Evolutionary conservation across 495 filamentous ascomycete genomes (phyloP).

Genomic region (Podospora didyma): DNA sequence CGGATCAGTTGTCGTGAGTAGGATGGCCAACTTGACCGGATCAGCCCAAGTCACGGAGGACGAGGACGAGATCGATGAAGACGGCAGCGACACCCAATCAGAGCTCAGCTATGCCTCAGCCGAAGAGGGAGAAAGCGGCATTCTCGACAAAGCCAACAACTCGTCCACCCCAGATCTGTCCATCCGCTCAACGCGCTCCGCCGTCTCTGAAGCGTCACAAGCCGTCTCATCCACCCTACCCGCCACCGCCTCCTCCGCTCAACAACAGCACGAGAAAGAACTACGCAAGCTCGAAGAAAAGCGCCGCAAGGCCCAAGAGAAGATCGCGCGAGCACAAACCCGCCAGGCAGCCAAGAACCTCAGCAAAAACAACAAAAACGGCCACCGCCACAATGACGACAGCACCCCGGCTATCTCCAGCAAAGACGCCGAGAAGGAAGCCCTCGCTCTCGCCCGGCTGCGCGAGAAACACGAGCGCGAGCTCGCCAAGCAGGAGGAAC

Average conservation of each 20-base stretch:
- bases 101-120: constrained; percentile 45
- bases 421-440: constrained; percentile 34
- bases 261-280: constrained; percentile 60
- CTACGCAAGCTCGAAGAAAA: constrained; percentile 69
- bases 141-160: constrained; percentile 15
- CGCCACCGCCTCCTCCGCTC: background rate
- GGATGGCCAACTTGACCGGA: constrained; percentile 29
- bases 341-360: constrained; percentile 38
- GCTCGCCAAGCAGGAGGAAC: constrained; percentile 59
- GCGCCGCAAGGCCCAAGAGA: constrained; percentile 65
- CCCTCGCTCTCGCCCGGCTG: constrained; percentile 45
- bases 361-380: constrained; percentile 14
- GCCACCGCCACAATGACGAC: no score
- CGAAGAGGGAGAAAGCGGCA: constrained; percentile 21
- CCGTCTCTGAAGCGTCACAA: constrained; percentile 15
- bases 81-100: constrained; percentile 31
- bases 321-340: constrained; percentile 53
- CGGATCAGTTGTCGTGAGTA: constrained; percentile 36
- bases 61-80: constrained; percentile 25
- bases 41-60: constrained; percentile 29
- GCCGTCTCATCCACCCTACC: background rate
- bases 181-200: constrained; percentile 22
- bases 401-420: no score
- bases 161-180: constrained; percentile 22
- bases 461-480: constrained; percentile 58